Evolutionary conservation across 2,329 filamentous ascomycete species (phyloP).

Genomic region (Ophiocordyceps robertsii): DNA sequence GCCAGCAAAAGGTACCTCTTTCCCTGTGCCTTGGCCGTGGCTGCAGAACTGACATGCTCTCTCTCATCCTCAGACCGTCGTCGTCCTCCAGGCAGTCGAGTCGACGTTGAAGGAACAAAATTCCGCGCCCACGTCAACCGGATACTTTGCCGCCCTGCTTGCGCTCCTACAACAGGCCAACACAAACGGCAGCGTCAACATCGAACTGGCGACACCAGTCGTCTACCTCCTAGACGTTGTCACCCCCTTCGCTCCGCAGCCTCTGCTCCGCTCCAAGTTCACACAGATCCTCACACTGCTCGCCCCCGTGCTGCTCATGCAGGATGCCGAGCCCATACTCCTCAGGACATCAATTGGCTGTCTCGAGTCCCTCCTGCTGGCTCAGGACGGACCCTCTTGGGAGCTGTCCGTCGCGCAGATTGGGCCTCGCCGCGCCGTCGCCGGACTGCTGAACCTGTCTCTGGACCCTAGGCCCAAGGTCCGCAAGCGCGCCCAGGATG

Average conservation of each 20-base stretch:
- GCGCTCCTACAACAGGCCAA: slow-evolving; percentile 72
- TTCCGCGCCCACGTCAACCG: slow-evolving; percentile 69
- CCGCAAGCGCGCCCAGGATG: slow-evolving; percentile 83
- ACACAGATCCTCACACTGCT: slow-evolving; percentile 80
- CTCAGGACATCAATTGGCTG: slow-evolving; percentile 83
- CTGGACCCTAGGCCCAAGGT: slow-evolving; percentile 88
- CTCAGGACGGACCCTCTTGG: slow-evolving; percentile 82
- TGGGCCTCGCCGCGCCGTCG: slow-evolving; percentile 75
- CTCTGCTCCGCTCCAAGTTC: slow-evolving; percentile 89
- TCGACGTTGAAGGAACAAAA: slow-evolving; percentile 84
- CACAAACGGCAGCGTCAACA: slow-evolving; percentile 55
- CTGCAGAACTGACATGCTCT: neutral
- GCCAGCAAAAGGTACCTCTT: slow-evolving; percentile 68
- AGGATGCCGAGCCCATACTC: slow-evolving; percentile 76
- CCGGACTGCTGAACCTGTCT: slow-evolving; percentile 71
- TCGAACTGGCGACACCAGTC: slow-evolving; percentile 71
- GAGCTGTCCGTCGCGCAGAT: slow-evolving; percentile 71
- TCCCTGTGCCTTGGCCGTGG: neutral
- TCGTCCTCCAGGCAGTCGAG: slow-evolving; percentile 84
- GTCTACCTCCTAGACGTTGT: slow-evolving; percentile 93
- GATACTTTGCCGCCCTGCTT: slow-evolving; percentile 91
- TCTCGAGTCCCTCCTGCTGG: slow-evolving; percentile 78
- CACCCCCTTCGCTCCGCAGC: slow-evolving; percentile 69
- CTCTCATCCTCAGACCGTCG: slow-evolving; percentile 46
- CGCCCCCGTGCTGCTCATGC: slow-evolving; percentile 66